Percentiles rank a stretch among this genome's conserved stretches.
phyloP scores from a whole-genome alignment of 257 asterid genomes.

The Handroanthus guayacan region DNA sequence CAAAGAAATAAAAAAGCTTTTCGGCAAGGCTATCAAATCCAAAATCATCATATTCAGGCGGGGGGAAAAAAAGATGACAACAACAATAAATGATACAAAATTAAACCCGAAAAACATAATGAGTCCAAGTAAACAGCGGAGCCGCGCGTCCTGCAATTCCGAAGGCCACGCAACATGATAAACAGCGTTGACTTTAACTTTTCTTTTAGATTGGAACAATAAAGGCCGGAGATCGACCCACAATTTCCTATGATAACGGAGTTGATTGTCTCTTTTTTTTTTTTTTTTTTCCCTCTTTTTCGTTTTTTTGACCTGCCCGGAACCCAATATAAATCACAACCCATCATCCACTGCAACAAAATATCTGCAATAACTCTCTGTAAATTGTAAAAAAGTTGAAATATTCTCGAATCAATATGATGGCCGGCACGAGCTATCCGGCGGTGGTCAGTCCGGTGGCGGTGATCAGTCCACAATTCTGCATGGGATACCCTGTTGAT shows the following conservation, averaged over 20 bases:
- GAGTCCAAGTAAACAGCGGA: not conserved
- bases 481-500: constrained; percentile 71
- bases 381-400: not conserved
- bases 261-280: not conserved
- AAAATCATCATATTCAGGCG: too few species aligned
- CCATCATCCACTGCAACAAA: not conserved
- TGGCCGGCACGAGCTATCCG: constrained; percentile 47
- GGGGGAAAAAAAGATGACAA: too few species aligned
- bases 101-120: too few species aligned
- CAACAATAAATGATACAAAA: too few species aligned
- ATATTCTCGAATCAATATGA: constrained; percentile 23
- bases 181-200: not conserved
- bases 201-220: too few species aligned
- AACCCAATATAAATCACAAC: not conserved
- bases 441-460: constrained; percentile 39
- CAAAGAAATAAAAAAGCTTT: too few species aligned
- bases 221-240: too few species aligned
- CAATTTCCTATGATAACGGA: too few species aligned
- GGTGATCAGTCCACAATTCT: constrained; percentile 73
- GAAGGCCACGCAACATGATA: not conserved
- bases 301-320: not conserved
- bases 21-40: too few species aligned
- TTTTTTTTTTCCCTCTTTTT: not conserved
- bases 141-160: not conserved
- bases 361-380: not conserved